Evolutionary conservation across 2,329 filamentous ascomycete genomes (phyloP).

Genomic region (Metarhizium album): DNA sequence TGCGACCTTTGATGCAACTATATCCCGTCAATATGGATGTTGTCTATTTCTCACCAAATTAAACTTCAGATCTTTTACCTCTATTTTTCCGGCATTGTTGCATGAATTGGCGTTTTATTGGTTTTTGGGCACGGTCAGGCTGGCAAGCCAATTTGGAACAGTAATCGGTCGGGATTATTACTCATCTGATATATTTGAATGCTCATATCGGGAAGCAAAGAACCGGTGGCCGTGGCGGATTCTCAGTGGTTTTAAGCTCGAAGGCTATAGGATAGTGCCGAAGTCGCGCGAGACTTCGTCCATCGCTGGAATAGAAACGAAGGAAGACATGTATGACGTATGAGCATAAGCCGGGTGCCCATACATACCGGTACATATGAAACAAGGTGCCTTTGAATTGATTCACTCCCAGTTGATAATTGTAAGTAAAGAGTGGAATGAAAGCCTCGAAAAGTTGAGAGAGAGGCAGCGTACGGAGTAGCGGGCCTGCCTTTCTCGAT

Average conservation of each 20-base stretch:
- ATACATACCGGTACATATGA: neutral
- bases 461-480: neutral
- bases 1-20: constrained; percentile 21
- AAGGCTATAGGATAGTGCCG: neutral
- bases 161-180: neutral
- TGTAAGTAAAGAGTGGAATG: neutral
- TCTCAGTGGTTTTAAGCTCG: constrained; percentile 5
- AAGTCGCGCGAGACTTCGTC: neutral
- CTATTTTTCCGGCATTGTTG: constrained; percentile 5
- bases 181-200: neutral
- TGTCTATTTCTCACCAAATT: constrained; percentile 21
- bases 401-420: neutral
- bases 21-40: constrained; percentile 28
- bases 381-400: neutral
- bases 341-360: neutral
- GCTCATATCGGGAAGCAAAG: neutral
- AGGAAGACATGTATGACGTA: neutral
- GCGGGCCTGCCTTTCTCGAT: neutral
- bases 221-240: neutral
- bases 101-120: constrained; percentile 10
- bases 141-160: neutral
- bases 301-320: neutral
- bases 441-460: neutral
- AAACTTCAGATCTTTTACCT: constrained; percentile 3
- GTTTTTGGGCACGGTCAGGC: neutral